phyloP scores from a whole-genome alignment of 768 basidiomycete species.

The Suillus placidus region DNA sequence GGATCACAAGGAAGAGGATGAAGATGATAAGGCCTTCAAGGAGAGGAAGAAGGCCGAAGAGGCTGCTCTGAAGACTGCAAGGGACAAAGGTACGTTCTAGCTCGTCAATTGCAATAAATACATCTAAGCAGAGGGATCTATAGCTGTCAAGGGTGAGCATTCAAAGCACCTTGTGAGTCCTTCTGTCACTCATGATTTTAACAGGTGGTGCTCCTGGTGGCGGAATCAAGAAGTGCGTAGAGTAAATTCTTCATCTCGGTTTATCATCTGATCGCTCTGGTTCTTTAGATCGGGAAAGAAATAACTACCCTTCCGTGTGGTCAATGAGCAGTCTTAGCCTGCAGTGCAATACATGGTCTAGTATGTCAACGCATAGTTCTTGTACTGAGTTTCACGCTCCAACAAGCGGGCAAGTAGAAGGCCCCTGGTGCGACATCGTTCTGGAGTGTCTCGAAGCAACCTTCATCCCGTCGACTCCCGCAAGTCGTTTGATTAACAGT shows the following conservation, averaged over 20 bases:
- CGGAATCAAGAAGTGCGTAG: conserved; percentile 85
- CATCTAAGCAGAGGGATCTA: conserved; percentile 1
- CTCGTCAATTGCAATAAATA: neutral
- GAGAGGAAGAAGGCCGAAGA: conserved; percentile 76
- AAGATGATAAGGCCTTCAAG: conserved; percentile 75
- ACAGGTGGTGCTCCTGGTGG: conserved; percentile 69
- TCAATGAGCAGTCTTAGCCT: neutral
- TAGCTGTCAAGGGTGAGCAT: conserved; percentile 34
- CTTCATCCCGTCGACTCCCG: neutral
- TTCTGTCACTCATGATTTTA: conserved; percentile 5
- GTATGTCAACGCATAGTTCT: neutral
- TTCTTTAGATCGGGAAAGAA: conserved; percentile 69
- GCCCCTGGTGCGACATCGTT: neutral
- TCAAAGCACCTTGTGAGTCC: conserved; percentile 10
- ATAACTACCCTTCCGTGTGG: conserved; percentile 3
- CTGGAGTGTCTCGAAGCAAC: neutral
- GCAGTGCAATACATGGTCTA: no score
- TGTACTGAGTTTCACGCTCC: neutral
- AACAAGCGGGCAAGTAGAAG: neutral
- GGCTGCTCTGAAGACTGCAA: conserved; percentile 72
- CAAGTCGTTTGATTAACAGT: no score
- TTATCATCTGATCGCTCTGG: conserved; percentile 13
- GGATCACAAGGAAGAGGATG: conserved; percentile 68
- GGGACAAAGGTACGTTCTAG: conserved; percentile 60
- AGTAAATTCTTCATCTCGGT: conserved; percentile 5